Evolutionary conservation across 2,329 filamentous ascomycete species (phyloP), one percentile per base, ranked within the genome.

Genomic region (Sporothrix pseudoabietina): DNA sequence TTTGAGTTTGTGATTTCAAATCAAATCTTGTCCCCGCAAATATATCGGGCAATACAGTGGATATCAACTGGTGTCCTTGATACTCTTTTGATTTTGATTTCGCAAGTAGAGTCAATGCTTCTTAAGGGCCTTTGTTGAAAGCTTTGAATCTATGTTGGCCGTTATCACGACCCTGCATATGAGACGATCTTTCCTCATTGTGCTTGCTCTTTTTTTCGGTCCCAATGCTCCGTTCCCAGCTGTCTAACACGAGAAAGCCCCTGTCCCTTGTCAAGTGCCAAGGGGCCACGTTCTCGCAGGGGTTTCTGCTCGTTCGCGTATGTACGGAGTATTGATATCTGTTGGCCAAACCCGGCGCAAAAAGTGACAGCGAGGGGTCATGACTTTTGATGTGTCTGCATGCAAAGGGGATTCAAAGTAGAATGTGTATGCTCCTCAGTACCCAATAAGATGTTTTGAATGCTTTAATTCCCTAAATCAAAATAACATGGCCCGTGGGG

Each of bases 401-500:
- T 22, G 6, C 52, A n/a, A n/a, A 16, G 26, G 26, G 26, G 26
- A 26, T 26, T 26, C 26, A 26, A 26, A 26, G 26, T 26, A 26
- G 26, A 26, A 26, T 26, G 26, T 26, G 22, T 26, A 55, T 9
- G 52, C 30, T 55, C 26, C 52, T 30, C 26, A 52, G 12, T 26
- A 52, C 44, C 44, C 44, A 68, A 52, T 52, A 16, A 52, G 44
- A 52, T n/a, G 52, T 66, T 68, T 52, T 52, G 7, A 49, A 49
- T 68, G 41, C 65, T 32, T 35, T 35, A n/a, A 52, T 68, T 52
- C 63, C 63, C 41, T 49, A 49, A 35, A 59, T 65, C 35, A 52
- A 32, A 22, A 52, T 22, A 65, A n/a, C 30, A 61, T 71, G 69
- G 72, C 47, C 41, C 63, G 72, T 68, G 69, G 65, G 55, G 44